Evolutionary conservation across 768 basidiomycete species (phyloP).

Genomic region (Imleria badia): DNA sequence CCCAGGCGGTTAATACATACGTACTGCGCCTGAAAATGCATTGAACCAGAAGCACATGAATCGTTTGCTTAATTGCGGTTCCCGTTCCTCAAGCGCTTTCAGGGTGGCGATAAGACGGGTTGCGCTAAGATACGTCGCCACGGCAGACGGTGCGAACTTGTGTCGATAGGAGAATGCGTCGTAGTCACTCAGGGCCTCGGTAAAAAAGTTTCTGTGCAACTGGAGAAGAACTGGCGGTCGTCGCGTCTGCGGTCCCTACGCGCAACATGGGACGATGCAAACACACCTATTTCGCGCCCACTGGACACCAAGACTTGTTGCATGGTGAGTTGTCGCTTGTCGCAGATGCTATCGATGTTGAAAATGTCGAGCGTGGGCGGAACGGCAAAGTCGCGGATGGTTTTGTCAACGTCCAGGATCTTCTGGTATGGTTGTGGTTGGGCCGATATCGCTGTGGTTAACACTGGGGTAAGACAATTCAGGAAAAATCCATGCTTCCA

Average conservation of each 20-base stretch:
- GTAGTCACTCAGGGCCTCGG: constrained; percentile 56
- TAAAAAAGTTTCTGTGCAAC: constrained; percentile 66
- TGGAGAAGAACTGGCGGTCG: constrained; percentile 55
- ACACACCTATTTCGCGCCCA: constrained; percentile 61
- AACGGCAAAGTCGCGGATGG: constrained; percentile 54
- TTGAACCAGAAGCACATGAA: constrained; percentile 78
- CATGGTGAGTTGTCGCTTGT: constrained; percentile 58
- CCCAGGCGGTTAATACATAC: constrained; percentile 24
- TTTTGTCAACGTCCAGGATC: constrained; percentile 53
- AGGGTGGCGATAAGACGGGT: constrained; percentile 57
- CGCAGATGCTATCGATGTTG: constrained; percentile 36
- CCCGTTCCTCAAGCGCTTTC: constrained; percentile 53
- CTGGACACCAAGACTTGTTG: constrained; percentile 60
- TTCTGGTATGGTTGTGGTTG: constrained; percentile 50
- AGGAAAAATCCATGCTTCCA: constrained; percentile 71
- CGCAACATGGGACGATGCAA: constrained; percentile 13
- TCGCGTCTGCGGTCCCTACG: background rate
- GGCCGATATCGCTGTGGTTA: constrained; percentile 56
- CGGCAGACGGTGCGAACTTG: constrained; percentile 64
- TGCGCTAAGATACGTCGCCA: constrained; percentile 65
- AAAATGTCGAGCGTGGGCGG: constrained; percentile 51
- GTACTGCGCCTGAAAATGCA: constrained; percentile 67
- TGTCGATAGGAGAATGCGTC: constrained; percentile 59
- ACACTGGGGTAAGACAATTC: constrained; percentile 59
- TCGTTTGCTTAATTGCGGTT: constrained; percentile 60